Conservation (phyloP, 768 basidiomycete genomes). For the Rhodotorula babjevae region DNA sequence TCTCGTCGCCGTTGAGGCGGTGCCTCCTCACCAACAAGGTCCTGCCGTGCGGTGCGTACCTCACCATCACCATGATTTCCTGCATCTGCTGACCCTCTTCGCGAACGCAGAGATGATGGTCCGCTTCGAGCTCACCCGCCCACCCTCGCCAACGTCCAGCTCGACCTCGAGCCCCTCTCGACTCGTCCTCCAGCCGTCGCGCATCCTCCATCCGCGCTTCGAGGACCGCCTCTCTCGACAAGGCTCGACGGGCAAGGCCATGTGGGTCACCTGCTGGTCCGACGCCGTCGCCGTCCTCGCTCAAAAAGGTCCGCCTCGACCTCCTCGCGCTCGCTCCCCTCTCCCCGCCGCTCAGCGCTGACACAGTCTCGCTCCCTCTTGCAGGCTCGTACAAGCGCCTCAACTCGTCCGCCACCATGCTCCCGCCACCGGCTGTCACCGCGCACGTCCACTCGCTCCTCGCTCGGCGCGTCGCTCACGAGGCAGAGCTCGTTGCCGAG, state of each 20-base stretch:
- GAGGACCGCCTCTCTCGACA: neutral
- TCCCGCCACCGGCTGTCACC: neutral
- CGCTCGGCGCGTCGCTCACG: neutral
- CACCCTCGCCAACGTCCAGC: neutral
- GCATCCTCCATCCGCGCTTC: neutral
- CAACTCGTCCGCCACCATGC: neutral
- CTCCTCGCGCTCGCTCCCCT: neutral
- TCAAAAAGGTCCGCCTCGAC: neutral
- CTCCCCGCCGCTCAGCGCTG: accelerated
- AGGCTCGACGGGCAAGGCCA: neutral
- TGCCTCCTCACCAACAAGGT: neutral
- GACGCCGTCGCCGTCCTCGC: neutral
- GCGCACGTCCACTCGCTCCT: neutral
- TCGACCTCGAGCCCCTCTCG: neutral
- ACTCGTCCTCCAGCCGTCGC: neutral
- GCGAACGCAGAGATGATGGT: neutral
- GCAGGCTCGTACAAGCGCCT: neutral
- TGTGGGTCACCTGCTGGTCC: neutral
- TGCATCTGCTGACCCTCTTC: neutral
- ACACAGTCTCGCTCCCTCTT: neutral
- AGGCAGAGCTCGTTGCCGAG: neutral
- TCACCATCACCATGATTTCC: accelerated
- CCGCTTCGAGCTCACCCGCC: neutral
- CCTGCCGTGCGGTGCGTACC: neutral
- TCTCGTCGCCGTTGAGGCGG: neutral